Evolutionary conservation across 2,329 filamentous ascomycete genomes (phyloP), one percentile per base, ranked within the genome.

Genomic region (Biscogniauxia sp.): DNA sequence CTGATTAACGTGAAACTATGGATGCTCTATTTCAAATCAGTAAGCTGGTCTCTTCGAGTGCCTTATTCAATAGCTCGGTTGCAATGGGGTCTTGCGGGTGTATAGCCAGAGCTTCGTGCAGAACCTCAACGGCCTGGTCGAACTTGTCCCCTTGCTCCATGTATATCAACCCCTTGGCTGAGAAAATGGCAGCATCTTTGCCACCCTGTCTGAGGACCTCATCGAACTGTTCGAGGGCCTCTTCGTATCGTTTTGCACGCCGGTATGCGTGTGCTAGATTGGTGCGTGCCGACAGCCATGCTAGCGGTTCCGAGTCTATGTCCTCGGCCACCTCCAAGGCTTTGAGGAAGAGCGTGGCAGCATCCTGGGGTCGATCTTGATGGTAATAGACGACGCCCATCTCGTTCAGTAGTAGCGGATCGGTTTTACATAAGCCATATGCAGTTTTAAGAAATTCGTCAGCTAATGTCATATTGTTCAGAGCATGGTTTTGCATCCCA

Each of bases 351-450:
- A 93, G 85, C 28, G 86, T 83, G 9, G 91, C 86, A 0, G 95
- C 92, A 23, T 90, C 88, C 61, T 87, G 82, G 6, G 92, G 84
- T 55, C 90, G 85, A 67, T 91, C 88, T 73, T 97, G 92, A 73
- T 98, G 93, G 72, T 97, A 99, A 66, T 92, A 89, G n/a, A 97
- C 93, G 3, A 98, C 88, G 3, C 94, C 96, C 78, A 98, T 89
- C 77, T 99, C 95, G 73, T 99, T 99, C 58, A 99, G 82, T 3
- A 99, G 85, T 5, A 98, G 78, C 0, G 95, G 95, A 69, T 99
- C 95, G 0, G 88, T 90, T 69, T 88, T 86, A 79, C 92, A 96
- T 13, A 96, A 82, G 0, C 85, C 83, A 74, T 95, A 96, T 0
- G 95, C 93, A 2, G 92, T 93, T 70, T 92, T 93, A 52, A 98